Base-by-base conservation (phyloP, 805 yeast genomes). In the Sugiyamaella mastotermitis region DNA sequence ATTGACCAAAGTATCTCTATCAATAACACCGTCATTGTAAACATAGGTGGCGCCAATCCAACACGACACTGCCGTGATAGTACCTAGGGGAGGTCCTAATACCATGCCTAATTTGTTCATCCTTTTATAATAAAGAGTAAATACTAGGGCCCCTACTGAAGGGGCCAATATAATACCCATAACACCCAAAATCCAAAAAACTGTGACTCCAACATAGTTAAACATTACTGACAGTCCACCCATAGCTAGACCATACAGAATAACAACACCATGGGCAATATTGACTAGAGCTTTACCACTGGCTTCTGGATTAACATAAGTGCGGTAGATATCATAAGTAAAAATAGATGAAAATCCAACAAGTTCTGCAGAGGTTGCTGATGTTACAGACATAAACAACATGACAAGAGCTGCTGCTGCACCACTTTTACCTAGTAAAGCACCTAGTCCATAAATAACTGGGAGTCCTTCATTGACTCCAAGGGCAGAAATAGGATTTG, bases 81-180 rank as follows among this genome's bases (percentile, higher is more conserved):
- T 76, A 16, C 95, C 92, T 31, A 85, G 58, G 10, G 85, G 73
- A 31, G 97, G 96, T 1, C 95, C 74, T 25, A 68, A 64, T 16
- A 76, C 68, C 4, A 84, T 95, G 3, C 95, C 92, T 22, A 69
- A 59, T 34, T 58, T 58, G 56, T 82, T 86, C 61, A 80, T 84
- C 32, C 72, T 59, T 4, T 45, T 42, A 66, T 87, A 83, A 47
- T 84, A 69, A 41, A 87, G 62, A 0, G 92, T 78, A 48, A 82
- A 60, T 3, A 81, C 74, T 9, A 82, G 74, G 1, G 95, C 94
- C 31, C 83, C 61, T 4, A 87, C 96, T 16, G 90, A 94, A 44
- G 90, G 77, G 4, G 92, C 82, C 45, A 87, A 83, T 31, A 87
- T 81, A 41, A 86, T 76, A 39, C 96, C 96, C 94, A 85, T 85